Evolutionary conservation across 2,329 filamentous ascomycete genomes (phyloP), one percentile per base, ranked within the genome.

Genomic region (Nigrospora osmanthi): DNA sequence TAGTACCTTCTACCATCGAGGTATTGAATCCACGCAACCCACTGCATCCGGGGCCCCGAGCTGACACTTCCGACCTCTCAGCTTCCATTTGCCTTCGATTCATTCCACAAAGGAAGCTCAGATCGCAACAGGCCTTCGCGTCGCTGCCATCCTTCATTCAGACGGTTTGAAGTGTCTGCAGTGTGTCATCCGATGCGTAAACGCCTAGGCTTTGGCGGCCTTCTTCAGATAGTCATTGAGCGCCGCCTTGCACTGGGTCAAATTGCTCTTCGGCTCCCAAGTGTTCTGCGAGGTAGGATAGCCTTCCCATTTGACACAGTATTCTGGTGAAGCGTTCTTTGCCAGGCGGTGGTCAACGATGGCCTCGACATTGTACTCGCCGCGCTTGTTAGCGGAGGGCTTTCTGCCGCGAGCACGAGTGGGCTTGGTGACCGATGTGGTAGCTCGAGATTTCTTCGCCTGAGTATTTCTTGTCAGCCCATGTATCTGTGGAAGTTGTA

Each of bases 301-400:
- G 0, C 70, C 72, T 50, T 70, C 67, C 77, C 76, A 80, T 56
- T 79, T 76, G 43, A 81, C 67, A 4, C 62, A 49, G 54, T 73
- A 80, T 53, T 68, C 43, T 1, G 32, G 38, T 1, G 11, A 43
- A 9, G 49, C 66, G 60, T 47, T 65, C 55, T 48, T 61, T 35
- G 72, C 65, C 34, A 72, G 58, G 5, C 54, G 58, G 0, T 63
- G 63, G 15, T 66, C 65, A 11, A 75, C 42, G 31, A 78, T 72
- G 3, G 56, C 52, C 52, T 79, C 74, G 0, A 78, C 71, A 43
- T 71, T 66, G 56, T 65, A 78, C 17, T 28, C 15, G 32, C 11
- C 40, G 12, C 19, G 34, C 40, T 38, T 28, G 14, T 16, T 38
- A 38, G 36, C 15, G 12, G 36, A 4, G 9, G 15, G 13, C n/a